Evolutionary conservation across 2,329 filamentous ascomycete genomes (phyloP).

Genomic region (Paraconiothyrium sp.): DNA sequence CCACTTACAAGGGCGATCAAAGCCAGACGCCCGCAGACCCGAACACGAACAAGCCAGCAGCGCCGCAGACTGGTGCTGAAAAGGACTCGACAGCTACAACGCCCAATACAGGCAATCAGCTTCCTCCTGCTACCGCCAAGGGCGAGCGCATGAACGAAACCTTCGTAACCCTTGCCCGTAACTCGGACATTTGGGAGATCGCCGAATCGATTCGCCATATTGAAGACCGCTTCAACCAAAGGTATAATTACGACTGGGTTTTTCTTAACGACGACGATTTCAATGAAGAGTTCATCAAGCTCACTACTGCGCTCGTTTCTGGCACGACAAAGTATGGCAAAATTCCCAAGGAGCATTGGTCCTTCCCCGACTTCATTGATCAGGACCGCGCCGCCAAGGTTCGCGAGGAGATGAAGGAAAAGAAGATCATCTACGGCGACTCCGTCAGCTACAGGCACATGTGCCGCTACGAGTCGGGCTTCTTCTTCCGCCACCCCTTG

Average conservation of each 20-base stretch:
- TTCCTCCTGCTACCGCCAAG: slow-evolving; percentile 60
- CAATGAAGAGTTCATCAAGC: slow-evolving; percentile 89
- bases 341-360: slow-evolving; percentile 95
- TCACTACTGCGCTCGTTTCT: slow-evolving; percentile 89
- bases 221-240: slow-evolving; percentile 96
- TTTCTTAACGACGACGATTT: slow-evolving; percentile 98
- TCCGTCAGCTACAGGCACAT: slow-evolving; percentile 98
- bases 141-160: slow-evolving; percentile 93
- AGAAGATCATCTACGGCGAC: slow-evolving; percentile 98
- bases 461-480: slow-evolving; percentile 98
- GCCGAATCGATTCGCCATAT: slow-evolving; percentile 94
- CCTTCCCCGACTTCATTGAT: slow-evolving; percentile 94
- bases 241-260: slow-evolving; percentile 99
- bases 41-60: slow-evolving; percentile 28
- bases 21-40: slow-evolving; percentile 24
- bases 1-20: slow-evolving; percentile 33
- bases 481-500: slow-evolving; percentile 95
- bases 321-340: slow-evolving; percentile 90
- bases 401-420: slow-evolving; percentile 90
- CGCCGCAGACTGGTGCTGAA: slow-evolving; percentile 15
- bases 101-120: slow-evolving; percentile 42
- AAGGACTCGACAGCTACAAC: slow-evolving; percentile 38
- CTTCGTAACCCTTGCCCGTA: slow-evolving; percentile 94
- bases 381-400: slow-evolving; percentile 91
- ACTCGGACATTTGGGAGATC: slow-evolving; percentile 95